Conservation (phyloP, 495 filamentous ascomycete species). For the Podospora pseudopauciseta region DNA sequence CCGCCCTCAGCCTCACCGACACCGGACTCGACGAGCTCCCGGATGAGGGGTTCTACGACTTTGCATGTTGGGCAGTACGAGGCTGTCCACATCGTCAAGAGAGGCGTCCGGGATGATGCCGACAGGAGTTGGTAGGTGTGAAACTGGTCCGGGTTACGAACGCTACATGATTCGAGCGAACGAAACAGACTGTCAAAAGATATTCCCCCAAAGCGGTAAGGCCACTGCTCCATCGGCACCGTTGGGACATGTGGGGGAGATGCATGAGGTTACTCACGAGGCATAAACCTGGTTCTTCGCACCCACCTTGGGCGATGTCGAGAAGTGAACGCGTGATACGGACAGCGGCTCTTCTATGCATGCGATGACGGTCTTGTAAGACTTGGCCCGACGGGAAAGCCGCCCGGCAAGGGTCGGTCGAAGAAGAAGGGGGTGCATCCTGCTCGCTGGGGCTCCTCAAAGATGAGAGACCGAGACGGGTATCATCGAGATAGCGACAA, state of each 20-base stretch:
- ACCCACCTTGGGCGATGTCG: constrained; percentile 25
- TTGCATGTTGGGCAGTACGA: constrained; percentile 61
- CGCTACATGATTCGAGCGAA: constrained; percentile 31
- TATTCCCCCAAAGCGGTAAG: not conserved
- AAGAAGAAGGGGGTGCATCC: not conserved
- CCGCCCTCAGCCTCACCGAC: constrained; percentile 59
- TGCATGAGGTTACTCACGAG: constrained; percentile 34
- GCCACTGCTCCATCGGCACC: not conserved
- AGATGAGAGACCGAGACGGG: not conserved
- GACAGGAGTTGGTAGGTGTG: constrained; percentile 57
- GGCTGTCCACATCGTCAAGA: constrained; percentile 69
- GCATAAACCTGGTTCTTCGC: constrained; percentile 46
- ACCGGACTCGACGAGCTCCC: constrained; percentile 50
- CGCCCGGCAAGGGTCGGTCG: not conserved
- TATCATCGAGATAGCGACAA: not conserved
- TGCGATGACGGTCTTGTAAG: constrained; percentile 4
- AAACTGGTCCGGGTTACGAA: constrained; percentile 59
- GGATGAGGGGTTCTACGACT: constrained; percentile 51
- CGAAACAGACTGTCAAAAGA: constrained; percentile 1
- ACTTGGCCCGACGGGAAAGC: not conserved
- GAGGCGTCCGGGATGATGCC: constrained; percentile 52
- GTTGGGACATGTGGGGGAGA: not conserved
- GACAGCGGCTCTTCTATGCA: constrained; percentile 1
- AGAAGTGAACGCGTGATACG: constrained; percentile 25
- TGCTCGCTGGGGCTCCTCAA: not conserved